Conservation (phyloP, 805 yeast genomes). For the Pichia rugopelliculosa region DNA sequence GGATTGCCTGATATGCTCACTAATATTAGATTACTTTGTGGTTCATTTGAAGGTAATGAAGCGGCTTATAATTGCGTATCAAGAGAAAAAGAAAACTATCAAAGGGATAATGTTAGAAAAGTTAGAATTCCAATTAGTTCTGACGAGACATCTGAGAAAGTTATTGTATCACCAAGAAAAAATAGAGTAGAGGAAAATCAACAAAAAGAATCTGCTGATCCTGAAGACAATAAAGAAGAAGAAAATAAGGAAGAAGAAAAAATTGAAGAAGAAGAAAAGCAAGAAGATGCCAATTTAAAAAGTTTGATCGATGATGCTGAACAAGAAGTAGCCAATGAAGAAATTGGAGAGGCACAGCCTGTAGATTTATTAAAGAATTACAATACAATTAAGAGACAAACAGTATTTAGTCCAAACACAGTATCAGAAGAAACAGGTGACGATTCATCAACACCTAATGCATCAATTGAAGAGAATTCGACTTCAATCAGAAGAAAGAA, state of each 20-base stretch:
- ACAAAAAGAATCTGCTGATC: neutral
- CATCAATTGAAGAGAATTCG: too few relatives aligned
- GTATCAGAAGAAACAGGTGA: slow-evolving; percentile 2
- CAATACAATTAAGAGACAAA: slow-evolving; percentile 20
- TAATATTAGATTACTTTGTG: neutral
- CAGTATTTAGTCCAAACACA: slow-evolving; percentile 18
- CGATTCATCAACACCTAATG: too few relatives aligned
- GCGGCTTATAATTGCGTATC: neutral
- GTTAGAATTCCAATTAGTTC: slow-evolving; percentile 2
- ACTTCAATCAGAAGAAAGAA: slow-evolving; percentile 5
- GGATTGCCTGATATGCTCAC: slow-evolving; percentile 2
- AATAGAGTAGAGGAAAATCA: neutral
- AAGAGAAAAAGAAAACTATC: neutral
- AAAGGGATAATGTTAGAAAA: neutral
- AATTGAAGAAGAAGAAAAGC: neutral
- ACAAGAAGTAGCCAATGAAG: neutral
- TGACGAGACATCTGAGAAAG: neutral
- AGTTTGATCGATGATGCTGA: neutral
- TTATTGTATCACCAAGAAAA: neutral
- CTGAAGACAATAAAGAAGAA: neutral
- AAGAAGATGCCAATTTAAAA: neutral
- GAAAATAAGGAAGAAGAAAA: neutral
- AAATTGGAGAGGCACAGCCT: neutral
- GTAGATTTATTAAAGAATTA: slow-evolving; percentile 19
- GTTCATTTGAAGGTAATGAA: neutral